These are phyloP conservation scores for Diaporthe nobilis DNA, from an alignment of 2,329 filamentous ascomycete species.

Conservation along the genomic window DNA sequence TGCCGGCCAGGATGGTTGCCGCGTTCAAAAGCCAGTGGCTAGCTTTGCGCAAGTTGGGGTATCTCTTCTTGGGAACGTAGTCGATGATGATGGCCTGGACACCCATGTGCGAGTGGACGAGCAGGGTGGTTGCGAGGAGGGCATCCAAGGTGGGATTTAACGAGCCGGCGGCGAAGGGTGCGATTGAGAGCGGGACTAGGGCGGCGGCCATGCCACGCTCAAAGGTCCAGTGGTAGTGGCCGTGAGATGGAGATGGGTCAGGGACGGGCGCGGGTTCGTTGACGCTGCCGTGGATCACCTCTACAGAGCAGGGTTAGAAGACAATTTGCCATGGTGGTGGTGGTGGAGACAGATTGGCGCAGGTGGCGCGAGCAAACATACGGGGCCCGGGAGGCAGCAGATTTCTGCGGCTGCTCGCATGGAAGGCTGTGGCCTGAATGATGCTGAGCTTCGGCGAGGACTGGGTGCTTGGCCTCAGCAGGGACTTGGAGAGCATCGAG, in stretches of 20 bases:
- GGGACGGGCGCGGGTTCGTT: conserved; percentile 90
- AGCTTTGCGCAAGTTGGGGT: conserved; percentile 76
- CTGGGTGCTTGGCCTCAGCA: conserved; percentile 45
- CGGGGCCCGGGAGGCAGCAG: conserved; percentile 89
- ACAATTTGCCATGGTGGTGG: background rate
- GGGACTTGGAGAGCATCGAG: conserved; percentile 42
- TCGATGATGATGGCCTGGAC: conserved; percentile 93
- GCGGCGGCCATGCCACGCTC: conserved; percentile 87
- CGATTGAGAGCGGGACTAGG: conserved; percentile 87
- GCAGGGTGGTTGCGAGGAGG: conserved; percentile 83
- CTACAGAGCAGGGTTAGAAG: conserved; percentile 67
- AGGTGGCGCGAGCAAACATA: conserved; percentile 62
- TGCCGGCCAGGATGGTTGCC: conserved; percentile 83
- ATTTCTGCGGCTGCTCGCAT: conserved; percentile 81
- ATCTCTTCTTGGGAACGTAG: conserved; percentile 83
- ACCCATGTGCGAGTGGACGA: conserved; percentile 96
- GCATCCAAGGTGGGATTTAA: conserved; percentile 92
- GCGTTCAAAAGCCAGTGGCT: conserved; percentile 84
- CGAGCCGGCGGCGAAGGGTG: conserved; percentile 92
- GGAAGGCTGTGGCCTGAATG: conserved; percentile 82
- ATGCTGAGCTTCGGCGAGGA: conserved; percentile 48
- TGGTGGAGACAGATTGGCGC: conserved; percentile 10
- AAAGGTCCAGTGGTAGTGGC: conserved; percentile 98
- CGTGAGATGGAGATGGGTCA: conserved; percentile 80
- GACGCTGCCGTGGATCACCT: conserved; percentile 77